Evolutionary conservation across 1,284 basidiomycete species (phyloP).

Genomic region (Sporisorium scitamineum): DNA sequence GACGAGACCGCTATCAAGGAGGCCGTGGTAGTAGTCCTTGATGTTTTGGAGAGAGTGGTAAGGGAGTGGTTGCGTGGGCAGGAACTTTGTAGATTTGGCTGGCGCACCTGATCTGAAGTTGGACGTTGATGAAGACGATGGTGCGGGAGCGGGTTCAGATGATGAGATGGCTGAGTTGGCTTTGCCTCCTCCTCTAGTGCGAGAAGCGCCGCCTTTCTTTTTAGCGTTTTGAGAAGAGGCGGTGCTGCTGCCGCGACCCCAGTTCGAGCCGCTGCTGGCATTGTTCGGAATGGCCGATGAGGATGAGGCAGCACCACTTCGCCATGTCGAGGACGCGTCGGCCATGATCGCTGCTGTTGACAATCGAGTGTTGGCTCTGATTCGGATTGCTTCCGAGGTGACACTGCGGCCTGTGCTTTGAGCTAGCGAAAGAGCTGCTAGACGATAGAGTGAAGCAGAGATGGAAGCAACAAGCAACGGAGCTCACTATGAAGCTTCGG

Average conservation of each 20-base stretch:
- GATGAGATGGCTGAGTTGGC: not conserved
- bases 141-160: conserved; percentile 1
- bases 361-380: not conserved
- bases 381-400: not conserved
- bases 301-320: conserved; percentile 18
- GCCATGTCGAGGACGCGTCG: conserved; percentile 40
- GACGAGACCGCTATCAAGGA: conserved; percentile 48
- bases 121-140: conserved; percentile 10
- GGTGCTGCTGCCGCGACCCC: conserved; percentile 29
- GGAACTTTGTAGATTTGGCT: conserved; percentile 41
- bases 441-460: not conserved
- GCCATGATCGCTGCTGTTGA: conserved; percentile 20
- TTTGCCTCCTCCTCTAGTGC: conserved; percentile 12
- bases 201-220: conserved; percentile 20
- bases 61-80: conserved; percentile 42
- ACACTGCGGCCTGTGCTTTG: not conserved
- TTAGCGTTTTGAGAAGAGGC: conserved; percentile 12
- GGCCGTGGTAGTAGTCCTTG: conserved; percentile 50
- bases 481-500: not conserved
- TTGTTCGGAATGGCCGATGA: conserved; percentile 9
- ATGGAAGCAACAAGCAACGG: not conserved
- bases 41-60: conserved; percentile 44
- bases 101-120: conserved; percentile 37
- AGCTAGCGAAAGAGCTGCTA: not conserved
- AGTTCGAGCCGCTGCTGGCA: conserved; percentile 12